phyloP scores from a whole-genome alignment of 2,329 filamentous ascomycete species.

The Gnomoniopsis sp. region DNA sequence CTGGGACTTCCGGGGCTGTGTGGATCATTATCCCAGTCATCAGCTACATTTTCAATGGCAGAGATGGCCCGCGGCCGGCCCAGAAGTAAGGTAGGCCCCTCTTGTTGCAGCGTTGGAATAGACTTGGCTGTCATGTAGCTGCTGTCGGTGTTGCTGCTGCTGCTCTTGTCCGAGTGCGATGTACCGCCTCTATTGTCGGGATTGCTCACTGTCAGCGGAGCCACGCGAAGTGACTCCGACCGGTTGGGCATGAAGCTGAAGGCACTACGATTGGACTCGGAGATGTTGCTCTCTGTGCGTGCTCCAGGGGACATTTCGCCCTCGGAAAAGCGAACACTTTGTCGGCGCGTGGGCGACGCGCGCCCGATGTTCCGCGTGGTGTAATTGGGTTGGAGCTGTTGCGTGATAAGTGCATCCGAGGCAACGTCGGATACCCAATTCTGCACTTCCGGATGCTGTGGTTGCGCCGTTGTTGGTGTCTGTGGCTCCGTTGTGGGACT shows the following conservation, averaged over 20 bases:
- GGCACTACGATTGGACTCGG: slow-evolving; percentile 48
- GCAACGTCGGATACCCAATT: slow-evolving; percentile 56
- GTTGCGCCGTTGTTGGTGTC: slow-evolving; percentile 14
- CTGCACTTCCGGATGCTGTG: slow-evolving; percentile 50
- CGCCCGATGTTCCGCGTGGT: slow-evolving; percentile 22
- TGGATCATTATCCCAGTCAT: slow-evolving; percentile 29
- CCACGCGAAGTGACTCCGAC: slow-evolving; percentile 33
- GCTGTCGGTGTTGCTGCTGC: slow-evolving; percentile 30
- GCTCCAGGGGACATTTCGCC: slow-evolving; percentile 10
- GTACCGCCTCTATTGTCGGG: slow-evolving; percentile 14
- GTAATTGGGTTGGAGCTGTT: slow-evolving; percentile 36
- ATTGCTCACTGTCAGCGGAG: slow-evolving; percentile 25
- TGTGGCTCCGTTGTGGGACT: slow-evolving; percentile 10
- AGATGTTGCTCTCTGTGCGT: slow-evolving; percentile 54
- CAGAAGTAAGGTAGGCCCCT: slow-evolving; percentile 48
- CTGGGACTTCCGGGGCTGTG: slow-evolving; percentile 50
- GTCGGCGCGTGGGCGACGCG: slow-evolving; percentile 36
- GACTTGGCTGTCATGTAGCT: slow-evolving; percentile 51
- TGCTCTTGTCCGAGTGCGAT: slow-evolving; percentile 31
- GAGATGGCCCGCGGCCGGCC: slow-evolving; percentile 20
- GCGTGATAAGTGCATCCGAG: slow-evolving; percentile 47
- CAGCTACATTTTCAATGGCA: slow-evolving; percentile 12
- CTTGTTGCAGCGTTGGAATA: slow-evolving; percentile 48
- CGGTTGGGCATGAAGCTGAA: slow-evolving; percentile 33
- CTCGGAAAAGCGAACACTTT: slow-evolving; percentile 27